Base-by-base conservation (phyloP, 148 eudicot species). In the Suaeda aralocaspica region DNA sequence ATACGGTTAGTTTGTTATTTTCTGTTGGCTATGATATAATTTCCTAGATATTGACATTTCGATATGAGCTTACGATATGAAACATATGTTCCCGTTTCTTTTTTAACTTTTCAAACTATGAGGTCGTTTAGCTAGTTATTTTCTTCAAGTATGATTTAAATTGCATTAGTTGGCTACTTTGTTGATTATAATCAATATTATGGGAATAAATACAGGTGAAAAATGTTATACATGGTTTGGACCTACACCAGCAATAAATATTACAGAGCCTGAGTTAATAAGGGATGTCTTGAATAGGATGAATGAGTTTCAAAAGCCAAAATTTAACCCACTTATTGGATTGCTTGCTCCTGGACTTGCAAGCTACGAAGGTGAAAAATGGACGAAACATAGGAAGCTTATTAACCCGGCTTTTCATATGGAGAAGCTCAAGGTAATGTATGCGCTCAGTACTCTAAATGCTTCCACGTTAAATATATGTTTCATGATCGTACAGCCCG, bases 401-500 rank as follows among this genome's bases (percentile, higher is more conserved):
- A 70, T 87, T 66, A 73, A 62, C 59, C 88, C 91, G 0, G 88
- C 88, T 48, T 87, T 87, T 29, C 81, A 81, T 58, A 29, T 77
- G 67, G 86, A 84, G 59, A 87, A 84, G 69, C 49, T 87, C 56
- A 87, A 84, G 88, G 91, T 87, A 57, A n/a, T 18, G 5, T n/a
- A 31, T 21, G 49, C 29, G 25, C 5, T 28, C 18, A 1, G 13
- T 48, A 3, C 24, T 1, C 1, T 51, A 12, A 13, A 6, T 34
- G 10, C 59, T 14, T 29, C 4, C 7, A 67, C 6, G n/a, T 36
- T 8, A 15, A 29, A 16, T 67, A 67, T 28, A 28, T 4, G 4
- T 8, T 36, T 3, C 41, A 36, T 36, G 4, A 36, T 36, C 5
- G n/a, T n/a, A n/a, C n/a, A n/a, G n/a, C n/a, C n/a, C n/a, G n/a